phyloP scores from a whole-genome alignment of 2,329 filamentous ascomycete species.

The Ascochyta viciae-villosae region DNA sequence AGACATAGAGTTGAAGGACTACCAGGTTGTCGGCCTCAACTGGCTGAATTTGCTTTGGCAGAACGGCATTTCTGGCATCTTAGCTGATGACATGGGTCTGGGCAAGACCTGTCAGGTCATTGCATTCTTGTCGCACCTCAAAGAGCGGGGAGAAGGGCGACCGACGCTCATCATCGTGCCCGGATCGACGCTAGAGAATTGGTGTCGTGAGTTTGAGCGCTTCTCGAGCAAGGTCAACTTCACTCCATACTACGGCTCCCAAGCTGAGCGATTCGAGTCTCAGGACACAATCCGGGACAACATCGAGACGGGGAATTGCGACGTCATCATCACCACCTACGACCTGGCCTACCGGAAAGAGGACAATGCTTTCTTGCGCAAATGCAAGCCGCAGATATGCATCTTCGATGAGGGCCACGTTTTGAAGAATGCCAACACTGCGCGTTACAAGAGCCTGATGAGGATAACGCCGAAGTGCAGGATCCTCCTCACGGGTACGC shows the following conservation, averaged over 20 bases:
- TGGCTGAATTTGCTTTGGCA: conserved; percentile 89
- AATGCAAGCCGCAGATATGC: conserved; percentile 63
- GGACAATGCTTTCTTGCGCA: conserved; percentile 69
- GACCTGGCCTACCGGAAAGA: conserved; percentile 66
- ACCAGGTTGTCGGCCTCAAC: conserved; percentile 92
- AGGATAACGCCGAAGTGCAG: conserved; percentile 82
- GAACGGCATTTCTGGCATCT: conserved; percentile 81
- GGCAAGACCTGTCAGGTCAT: conserved; percentile 99
- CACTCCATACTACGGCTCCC: conserved; percentile 74
- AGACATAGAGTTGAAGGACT: conserved; percentile 83
- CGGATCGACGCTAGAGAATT: conserved; percentile 93
- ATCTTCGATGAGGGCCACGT: conserved; percentile 96
- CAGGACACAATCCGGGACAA: conserved; percentile 71
- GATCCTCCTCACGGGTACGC: conserved; percentile 87
- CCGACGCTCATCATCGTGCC: conserved; percentile 89
- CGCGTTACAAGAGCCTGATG: conserved; percentile 80
- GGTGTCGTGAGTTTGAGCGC: conserved; percentile 85
- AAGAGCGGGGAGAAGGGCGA: conserved; percentile 71
- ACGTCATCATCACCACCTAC: conserved; percentile 76
- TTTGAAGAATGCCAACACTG: conserved; percentile 85
- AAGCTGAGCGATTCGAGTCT: conserved; percentile 71
- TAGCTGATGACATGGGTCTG: conserved; percentile 94
- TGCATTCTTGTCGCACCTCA: conserved; percentile 83
- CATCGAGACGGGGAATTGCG: conserved; percentile 62
- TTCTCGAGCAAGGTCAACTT: conserved; percentile 83